These are phyloP conservation scores for Malassezia yamatoensis DNA, from an alignment of 1,284 basidiomycete genomes.

Conservation along the genomic window DNA sequence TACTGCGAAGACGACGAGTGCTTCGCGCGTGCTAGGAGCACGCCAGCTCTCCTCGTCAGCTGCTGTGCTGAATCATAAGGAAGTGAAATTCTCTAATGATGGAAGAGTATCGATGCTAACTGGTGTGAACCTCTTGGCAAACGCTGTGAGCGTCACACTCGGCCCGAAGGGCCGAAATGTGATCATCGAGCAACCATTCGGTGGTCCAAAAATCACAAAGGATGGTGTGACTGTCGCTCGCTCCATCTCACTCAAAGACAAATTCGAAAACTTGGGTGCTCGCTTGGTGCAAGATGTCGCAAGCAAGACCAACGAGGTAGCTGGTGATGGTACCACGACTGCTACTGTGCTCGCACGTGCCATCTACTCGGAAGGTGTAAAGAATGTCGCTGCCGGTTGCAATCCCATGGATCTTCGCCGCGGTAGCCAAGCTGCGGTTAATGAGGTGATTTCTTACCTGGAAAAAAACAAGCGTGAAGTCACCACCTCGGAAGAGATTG, in stretches of 20 bases:
- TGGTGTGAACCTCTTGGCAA: constrained; percentile 86
- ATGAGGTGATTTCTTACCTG: constrained; percentile 85
- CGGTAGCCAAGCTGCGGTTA: constrained; percentile 89
- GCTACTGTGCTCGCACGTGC: constrained; percentile 92
- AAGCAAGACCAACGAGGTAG: constrained; percentile 90
- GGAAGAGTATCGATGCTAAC: constrained; percentile 84
- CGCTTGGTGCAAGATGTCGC: constrained; percentile 94
- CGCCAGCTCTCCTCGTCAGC: constrained; percentile 31
- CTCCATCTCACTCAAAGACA: constrained; percentile 86
- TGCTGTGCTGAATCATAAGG: constrained; percentile 57
- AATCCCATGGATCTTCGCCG: constrained; percentile 98
- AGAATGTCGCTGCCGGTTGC: constrained; percentile 97
- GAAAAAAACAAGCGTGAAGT: constrained; percentile 81
- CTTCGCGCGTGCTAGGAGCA: constrained; percentile 25
- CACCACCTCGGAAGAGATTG: constrained; percentile 94
- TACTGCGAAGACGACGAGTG: constrained; percentile 24
- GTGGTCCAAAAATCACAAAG: constrained; percentile 95
- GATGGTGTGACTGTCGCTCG: constrained; percentile 98
- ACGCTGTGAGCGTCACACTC: constrained; percentile 68
- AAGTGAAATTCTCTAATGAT: constrained; percentile 93
- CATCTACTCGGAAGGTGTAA: constrained; percentile 96
- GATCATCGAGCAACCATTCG: constrained; percentile 95
- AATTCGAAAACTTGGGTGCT: constrained; percentile 94
- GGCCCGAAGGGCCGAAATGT: constrained; percentile 98
- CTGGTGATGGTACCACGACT: constrained; percentile 95